phyloP scores from a whole-genome alignment of 805 yeast species.

The Candida xyloterini region DNA sequence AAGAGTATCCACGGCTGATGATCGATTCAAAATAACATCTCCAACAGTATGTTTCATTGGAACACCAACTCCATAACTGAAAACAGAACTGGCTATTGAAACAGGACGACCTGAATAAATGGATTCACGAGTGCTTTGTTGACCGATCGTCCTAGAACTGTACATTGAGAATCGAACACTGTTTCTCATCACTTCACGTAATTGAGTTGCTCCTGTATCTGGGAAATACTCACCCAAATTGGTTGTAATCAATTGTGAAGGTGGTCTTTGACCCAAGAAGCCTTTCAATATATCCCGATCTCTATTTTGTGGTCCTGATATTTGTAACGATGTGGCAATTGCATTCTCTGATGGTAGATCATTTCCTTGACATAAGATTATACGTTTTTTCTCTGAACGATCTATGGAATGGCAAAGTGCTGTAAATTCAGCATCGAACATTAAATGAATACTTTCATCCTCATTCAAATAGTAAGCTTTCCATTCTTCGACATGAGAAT shows the following conservation, averaged over 20 bases:
- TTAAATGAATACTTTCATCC: slow-evolving; percentile 39
- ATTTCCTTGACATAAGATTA: slow-evolving; percentile 61
- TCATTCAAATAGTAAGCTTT: slow-evolving; percentile 55
- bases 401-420: slow-evolving; percentile 78
- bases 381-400: slow-evolving; percentile 64
- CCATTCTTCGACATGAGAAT: slow-evolving; percentile 44
- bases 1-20: slow-evolving; percentile 51
- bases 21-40: slow-evolving; percentile 55
- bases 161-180: slow-evolving; percentile 74
- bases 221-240: slow-evolving; percentile 92
- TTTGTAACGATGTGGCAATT: slow-evolving; percentile 10
- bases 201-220: slow-evolving; percentile 62
- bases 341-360: slow-evolving; percentile 54
- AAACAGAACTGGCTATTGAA: slow-evolving; percentile 27
- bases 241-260: slow-evolving; percentile 85
- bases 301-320: neutral
- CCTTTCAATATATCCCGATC: slow-evolving; percentile 33
- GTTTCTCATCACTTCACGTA: slow-evolving; percentile 78
- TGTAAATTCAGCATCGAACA: slow-evolving; percentile 77
- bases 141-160: slow-evolving; percentile 21
- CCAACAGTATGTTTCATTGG: slow-evolving; percentile 53
- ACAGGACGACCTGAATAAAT: slow-evolving; percentile 23
- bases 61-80: slow-evolving; percentile 30
- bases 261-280: slow-evolving; percentile 87
- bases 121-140: slow-evolving; percentile 22